Conservation (phyloP, 768 basidiomycete species). For the Russula griseocarnosa region DNA sequence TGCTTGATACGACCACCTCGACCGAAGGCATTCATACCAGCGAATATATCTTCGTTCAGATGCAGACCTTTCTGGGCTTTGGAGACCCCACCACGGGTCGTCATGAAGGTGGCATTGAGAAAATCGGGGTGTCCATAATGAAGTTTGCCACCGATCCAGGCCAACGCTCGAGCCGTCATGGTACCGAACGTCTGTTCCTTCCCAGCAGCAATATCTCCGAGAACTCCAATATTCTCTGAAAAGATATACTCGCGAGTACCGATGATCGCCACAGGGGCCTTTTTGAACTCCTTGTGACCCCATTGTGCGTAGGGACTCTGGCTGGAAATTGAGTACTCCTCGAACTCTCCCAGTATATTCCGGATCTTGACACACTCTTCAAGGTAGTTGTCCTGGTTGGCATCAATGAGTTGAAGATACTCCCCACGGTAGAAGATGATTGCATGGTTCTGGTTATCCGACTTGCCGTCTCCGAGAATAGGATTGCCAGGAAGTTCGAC, state of each 20-base stretch:
- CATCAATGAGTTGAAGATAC: constrained; percentile 98
- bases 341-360: constrained; percentile 95
- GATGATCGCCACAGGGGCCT: constrained; percentile 91
- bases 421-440: constrained; percentile 99
- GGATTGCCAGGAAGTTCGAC: constrained; percentile 98
- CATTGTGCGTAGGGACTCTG: constrained; percentile 96
- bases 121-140: constrained; percentile 99
- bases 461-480: constrained; percentile 98
- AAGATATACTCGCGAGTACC: constrained; percentile 99
- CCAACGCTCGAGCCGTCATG: constrained; percentile 88
- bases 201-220: constrained; percentile 98
- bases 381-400: constrained; percentile 99
- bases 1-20: constrained; percentile 99
- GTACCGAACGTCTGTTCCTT: constrained; percentile 99
- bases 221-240: constrained; percentile 98
- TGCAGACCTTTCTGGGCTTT: constrained; percentile 99
- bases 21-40: constrained; percentile 98
- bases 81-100: constrained; percentile 95
- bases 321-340: constrained; percentile 84
- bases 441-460: constrained; percentile 99
- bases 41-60: constrained; percentile 99
- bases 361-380: constrained; percentile 99
- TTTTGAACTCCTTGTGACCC: constrained; percentile 90
- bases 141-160: constrained; percentile 97
- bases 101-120: constrained; percentile 97